Conservation (phyloP, 306 rosid genomes). For the Ormosia semicastrata region DNA sequence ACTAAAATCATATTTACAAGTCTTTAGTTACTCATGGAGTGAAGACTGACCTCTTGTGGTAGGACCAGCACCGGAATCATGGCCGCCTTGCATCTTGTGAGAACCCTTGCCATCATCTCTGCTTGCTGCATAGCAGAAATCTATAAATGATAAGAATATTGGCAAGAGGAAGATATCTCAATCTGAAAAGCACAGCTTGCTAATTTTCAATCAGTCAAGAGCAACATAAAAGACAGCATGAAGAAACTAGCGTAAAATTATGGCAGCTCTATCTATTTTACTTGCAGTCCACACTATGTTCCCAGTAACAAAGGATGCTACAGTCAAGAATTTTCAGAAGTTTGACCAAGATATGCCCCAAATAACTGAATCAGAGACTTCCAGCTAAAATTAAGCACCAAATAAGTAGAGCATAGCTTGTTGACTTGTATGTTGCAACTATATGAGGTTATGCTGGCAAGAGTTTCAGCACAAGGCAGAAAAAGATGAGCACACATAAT, state of each 20-base stretch:
- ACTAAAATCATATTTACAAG: constrained; percentile 4
- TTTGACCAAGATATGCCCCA: constrained; percentile 11
- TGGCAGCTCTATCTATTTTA: not conserved
- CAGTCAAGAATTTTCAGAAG: not conserved
- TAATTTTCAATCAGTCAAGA: not conserved
- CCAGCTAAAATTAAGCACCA: not conserved
- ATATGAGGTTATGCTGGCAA: not conserved
- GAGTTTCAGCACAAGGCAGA: constrained; percentile 10
- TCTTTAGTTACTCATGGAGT: constrained; percentile 6
- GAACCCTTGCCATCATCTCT: constrained; percentile 54
- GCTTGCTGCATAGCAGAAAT: constrained; percentile 42
- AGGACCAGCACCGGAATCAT: constrained; percentile 49
- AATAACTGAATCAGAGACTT: constrained; percentile 1
- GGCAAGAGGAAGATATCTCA: constrained; percentile 10
- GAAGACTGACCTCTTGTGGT: constrained; percentile 70
- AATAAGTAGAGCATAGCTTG: not conserved
- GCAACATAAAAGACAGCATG: constrained; percentile 6
- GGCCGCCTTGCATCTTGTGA: constrained; percentile 57
- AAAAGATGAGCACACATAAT: not conserved
- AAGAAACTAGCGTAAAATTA: constrained; percentile 13
- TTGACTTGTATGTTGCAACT: not conserved
- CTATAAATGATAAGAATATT: constrained; percentile 16
- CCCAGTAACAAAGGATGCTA: not conserved
- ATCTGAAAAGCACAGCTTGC: not conserved
- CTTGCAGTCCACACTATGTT: not conserved